Percentiles rank a stretch among this genome's conserved stretches.
phyloP scores from a whole-genome alignment of 2,329 filamentous ascomycete genomes.

The Seiridium cupressi region DNA sequence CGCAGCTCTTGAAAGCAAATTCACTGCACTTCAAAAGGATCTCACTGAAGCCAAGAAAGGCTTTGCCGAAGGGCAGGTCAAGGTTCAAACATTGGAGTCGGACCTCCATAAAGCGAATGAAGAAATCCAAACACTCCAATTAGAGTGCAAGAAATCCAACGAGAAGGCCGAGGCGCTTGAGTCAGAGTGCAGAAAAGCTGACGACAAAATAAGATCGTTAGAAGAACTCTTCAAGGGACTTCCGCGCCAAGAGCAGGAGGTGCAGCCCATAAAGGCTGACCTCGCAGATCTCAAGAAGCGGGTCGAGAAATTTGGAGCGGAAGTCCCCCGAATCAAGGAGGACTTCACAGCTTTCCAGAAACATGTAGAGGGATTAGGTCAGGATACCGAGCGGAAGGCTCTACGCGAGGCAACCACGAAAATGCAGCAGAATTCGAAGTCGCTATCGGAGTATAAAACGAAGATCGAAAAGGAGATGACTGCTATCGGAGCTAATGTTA shows the following conservation, averaged over 20 bases:
- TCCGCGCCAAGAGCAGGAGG: neutral
- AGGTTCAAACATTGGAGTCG: conserved; percentile 12
- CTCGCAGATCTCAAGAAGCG: neutral
- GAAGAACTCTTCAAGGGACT: too few relatives aligned
- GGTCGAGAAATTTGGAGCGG: neutral
- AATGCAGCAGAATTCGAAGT: neutral
- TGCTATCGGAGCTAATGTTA: neutral
- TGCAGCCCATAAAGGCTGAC: neutral
- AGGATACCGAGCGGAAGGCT: neutral
- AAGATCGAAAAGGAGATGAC: neutral
- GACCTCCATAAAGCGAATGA: neutral
- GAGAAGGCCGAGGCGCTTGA: neutral
- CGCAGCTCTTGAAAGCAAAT: conserved; percentile 17
- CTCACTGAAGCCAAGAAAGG: conserved; percentile 9
- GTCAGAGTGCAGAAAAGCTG: neutral
- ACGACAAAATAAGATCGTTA: too few relatives aligned
- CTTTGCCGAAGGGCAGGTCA: conserved; percentile 1
- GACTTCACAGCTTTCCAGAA: neutral
- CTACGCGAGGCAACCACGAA: neutral
- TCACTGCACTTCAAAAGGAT: conserved; percentile 16
- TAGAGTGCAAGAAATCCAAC: neutral
- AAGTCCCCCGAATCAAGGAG: neutral
- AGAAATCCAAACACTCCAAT: neutral
- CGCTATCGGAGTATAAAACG: neutral
- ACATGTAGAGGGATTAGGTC: neutral